Percentiles rank a stretch among this genome's conserved stretches.
Conservation (phyloP, 2,329 filamentous ascomycete genomes). For the Coniochaeta ligniaria region DNA sequence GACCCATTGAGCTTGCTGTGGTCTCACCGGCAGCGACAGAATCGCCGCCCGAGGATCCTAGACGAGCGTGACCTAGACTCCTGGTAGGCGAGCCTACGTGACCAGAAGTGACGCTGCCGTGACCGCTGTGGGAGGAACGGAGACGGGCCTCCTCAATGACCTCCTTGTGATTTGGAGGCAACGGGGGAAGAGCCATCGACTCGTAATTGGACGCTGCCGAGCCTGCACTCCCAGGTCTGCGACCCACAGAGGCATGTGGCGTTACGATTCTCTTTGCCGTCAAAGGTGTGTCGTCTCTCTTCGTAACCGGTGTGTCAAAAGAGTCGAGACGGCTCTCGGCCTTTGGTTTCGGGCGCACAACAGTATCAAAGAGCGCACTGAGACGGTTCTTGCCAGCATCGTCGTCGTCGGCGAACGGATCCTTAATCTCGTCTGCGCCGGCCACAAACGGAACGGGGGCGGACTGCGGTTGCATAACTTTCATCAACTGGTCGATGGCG, state of each 20-base stretch:
- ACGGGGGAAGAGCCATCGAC: slow-evolving; percentile 47
- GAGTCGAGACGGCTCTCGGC: background rate
- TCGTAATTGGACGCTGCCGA: slow-evolving; percentile 36
- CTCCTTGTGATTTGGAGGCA: slow-evolving; percentile 77
- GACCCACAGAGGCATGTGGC: slow-evolving; percentile 16
- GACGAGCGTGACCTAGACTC: background rate
- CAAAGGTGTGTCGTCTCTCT: background rate
- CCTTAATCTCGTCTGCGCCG: slow-evolving; percentile 24
- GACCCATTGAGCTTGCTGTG: background rate
- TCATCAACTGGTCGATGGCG: slow-evolving; percentile 70
- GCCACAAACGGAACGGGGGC: slow-evolving; percentile 27
- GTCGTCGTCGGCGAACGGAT: slow-evolving; percentile 19
- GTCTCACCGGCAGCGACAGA: background rate
- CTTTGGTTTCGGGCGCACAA: background rate
- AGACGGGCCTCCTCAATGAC: slow-evolving; percentile 73
- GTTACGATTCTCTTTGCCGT: slow-evolving; percentile 1
- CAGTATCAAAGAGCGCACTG: background rate
- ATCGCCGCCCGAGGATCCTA: background rate
- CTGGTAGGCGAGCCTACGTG: slow-evolving; percentile 68
- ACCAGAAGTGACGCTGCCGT: slow-evolving; percentile 11
- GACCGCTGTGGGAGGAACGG: slow-evolving; percentile 38
- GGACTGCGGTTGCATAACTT: slow-evolving; percentile 19
- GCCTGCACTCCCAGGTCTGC: slow-evolving; percentile 63
- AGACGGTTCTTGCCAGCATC: background rate
- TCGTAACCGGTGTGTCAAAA: background rate